Evolutionary conservation across 2,329 filamentous ascomycete genomes (phyloP), one percentile per base, ranked within the genome.

Genomic region (Huntiella abstrusa): DNA sequence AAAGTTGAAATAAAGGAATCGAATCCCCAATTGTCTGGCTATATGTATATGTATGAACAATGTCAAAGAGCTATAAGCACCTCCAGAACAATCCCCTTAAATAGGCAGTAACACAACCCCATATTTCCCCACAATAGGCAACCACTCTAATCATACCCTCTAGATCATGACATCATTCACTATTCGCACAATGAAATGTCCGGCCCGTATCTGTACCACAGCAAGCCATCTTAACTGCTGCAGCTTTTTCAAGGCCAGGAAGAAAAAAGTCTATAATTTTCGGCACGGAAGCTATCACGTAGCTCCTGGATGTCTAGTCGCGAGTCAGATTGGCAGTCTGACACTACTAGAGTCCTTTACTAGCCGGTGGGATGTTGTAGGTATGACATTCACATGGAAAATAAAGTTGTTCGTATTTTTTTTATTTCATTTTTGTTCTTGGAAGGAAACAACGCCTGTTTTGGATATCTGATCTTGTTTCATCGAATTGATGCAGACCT

Each of bases 161-260:
- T 28, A 28, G 8, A 10, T 28, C 7, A 28, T 28, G 22, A 28
- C 22, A 28, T 28, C 22, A 28, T 28, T 28, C 15, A 8, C 11
- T 43, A 8, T 34, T 41, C 22, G 19, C 28, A 28, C 12, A 12
- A 17, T 48, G 13, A 42, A 48, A 65, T 77, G 69, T 77, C 55
- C 65, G 70, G 66, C 72, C 71, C 70, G 73, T 76, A 77, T 77
- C 73, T 77, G 73, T 77, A 72, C 73, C 65, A 65, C 70, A 64
- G 63, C 64, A 65, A 62, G 60, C 55, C 55, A 58, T 57, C 71
- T 75, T 61, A 60, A 62, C 58, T 63, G 65, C 64, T 66, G 72
- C 70, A 60, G 72, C 71, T 76, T 75, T 74, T 73, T 67, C 63
- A 66, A 69, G 68, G 70, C 65, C 70, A 66, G 35, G 51, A 50